Conservation (phyloP, 129 eudicot species). For the Artemisia annua region DNA sequence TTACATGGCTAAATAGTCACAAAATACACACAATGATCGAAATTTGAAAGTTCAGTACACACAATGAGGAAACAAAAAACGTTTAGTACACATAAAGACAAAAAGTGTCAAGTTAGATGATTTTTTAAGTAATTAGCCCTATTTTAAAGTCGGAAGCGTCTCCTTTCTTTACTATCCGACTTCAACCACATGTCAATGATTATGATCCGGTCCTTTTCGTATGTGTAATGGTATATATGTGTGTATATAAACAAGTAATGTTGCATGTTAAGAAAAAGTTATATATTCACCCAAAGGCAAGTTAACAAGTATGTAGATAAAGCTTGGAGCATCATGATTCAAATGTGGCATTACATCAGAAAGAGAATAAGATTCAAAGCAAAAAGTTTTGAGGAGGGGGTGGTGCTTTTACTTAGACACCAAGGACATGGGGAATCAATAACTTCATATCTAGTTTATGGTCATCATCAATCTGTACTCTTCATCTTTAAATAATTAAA, state of each 20-base stretch:
- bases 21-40: too few relatives aligned
- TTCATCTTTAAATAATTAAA: neutral
- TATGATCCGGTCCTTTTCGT: neutral
- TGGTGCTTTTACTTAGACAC: constrained; percentile 22
- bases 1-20: too few relatives aligned
- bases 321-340: constrained; percentile 16
- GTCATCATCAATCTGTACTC: constrained; percentile 1
- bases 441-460: constrained; percentile 14
- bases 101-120: too few relatives aligned
- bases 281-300: neutral
- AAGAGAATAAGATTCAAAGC: constrained; percentile 35
- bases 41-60: too few relatives aligned
- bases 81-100: too few relatives aligned
- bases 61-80: too few relatives aligned
- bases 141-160: neutral
- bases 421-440: constrained; percentile 25
- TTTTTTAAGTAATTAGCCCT: too few relatives aligned
- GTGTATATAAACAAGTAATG: neutral
- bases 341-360: constrained; percentile 26
- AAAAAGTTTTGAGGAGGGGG: constrained; percentile 14
- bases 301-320: neutral
- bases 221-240: neutral
- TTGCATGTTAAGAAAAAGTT: neutral
- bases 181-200: too few relatives aligned
- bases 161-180: neutral